Evolutionary conservation across 441 rosid genomes (phyloP), one percentile per base, ranked within the genome.

Genomic region (Croton laevigatus): DNA sequence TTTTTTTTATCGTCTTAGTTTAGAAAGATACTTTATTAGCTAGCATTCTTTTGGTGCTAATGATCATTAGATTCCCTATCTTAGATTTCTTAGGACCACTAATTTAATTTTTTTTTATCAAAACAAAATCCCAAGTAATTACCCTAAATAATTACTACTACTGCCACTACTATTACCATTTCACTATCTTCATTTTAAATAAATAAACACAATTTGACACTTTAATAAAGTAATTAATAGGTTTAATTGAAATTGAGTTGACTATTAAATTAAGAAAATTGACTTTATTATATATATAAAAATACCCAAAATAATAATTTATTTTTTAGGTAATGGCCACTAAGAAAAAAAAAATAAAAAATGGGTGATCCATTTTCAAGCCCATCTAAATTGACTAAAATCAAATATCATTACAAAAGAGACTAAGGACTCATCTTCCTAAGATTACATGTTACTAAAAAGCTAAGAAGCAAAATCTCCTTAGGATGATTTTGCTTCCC

Each of bases 341-440:
- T 73, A 73, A 62, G 64, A 61, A 23, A 40, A 23, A 40, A 60
- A 45, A 3, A 57, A 13, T n/a, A n/a, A n/a, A n/a, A n/a, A n/a
- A n/a, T n/a, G 4, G 22, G 72, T 59, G 3, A 46, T 73, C 70
- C 69, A 79, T 73, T 76, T 79, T 73, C 62, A 69, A 72, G 86
- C 81, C 88, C 87, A 66, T 82, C 81, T 61, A 82, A 59, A 73
- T 86, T 84, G 88, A 86, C 88, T 77, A 69, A 46, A 55, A 60
- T 8, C 2, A 23, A 19, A 67, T 37, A 75, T 78, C 79, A 85
- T 87, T 68, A 74, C 69, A 12, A 0, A 42, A 78, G 60, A 69
- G 86, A 83, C 82, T 70, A 67, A 40, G 58, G 55, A 68, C 82
- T 73, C 83, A 73, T 38, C 83, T 70, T 68, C 66, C 20, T 23